Base-by-base conservation (phyloP, 495 filamentous ascomycete species). In the Parmelia sp. region DNA sequence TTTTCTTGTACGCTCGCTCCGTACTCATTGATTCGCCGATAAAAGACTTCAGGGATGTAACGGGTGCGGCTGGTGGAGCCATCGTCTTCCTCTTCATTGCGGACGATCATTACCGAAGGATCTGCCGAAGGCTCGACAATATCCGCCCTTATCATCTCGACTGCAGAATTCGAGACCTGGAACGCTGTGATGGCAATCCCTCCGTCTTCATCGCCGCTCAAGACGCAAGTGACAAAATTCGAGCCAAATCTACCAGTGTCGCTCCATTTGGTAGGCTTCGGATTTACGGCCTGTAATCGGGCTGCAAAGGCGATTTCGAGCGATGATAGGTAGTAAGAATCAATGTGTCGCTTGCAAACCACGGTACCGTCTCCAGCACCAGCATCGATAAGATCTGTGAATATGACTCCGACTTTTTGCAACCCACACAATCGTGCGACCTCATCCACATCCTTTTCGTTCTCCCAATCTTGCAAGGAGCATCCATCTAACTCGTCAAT, bases 21-120 rank as follows among this genome's bases (percentile, higher is more conserved):
- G 70, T 99, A 96, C 72, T 97, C 92, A 73, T 99, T 97, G 71
- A 96, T 92, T 62, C 86, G 83, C 56, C 94, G 86, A 75, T 92
- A 99, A 77, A 97, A 97, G 21, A 99, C 94, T 68, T 99, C 94
- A 4, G 95, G 94, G 49, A 97, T 96, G 71, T 99, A 99, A 57
- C 92, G 83, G 33, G 87, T 87, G 62, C 83, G 86, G 74, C 83
- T 89, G n/a, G 75, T 77, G 35, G 76, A 78, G 62, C 81, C 84
- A 60, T 92, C 88, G 42, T 92, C 89, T 69, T 91, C 90, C 57
- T 96, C 90, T 72, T 96, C 94, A 35, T 88, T 88, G 63, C 90
- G 91, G 17, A 99, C 93, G 42, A 99, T 84, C 94, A 99, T 97
- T 55, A 93, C 87, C 11, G 80, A 83, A 5, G 94, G 94, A 63